Percentiles rank a stretch among this genome's conserved stretches.
phyloP scores from a whole-genome alignment of 2,329 filamentous ascomycete genomes.

The Xylaria sp. region DNA sequence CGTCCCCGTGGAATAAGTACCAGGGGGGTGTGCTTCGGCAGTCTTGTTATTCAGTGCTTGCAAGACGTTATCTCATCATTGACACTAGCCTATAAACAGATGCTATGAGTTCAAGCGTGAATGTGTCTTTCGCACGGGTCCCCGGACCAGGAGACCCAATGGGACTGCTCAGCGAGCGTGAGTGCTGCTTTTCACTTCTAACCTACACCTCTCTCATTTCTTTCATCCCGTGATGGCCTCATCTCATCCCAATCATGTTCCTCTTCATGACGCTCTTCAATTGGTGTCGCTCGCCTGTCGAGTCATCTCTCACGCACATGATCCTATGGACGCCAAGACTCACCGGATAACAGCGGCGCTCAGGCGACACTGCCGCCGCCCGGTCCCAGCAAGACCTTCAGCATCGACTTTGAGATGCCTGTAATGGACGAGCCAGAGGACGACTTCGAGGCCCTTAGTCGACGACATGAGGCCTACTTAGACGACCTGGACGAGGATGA shows the following conservation, averaged over 20 bases:
- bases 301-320: no score
- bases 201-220: background rate
- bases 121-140: slow-evolving; percentile 47
- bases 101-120: slow-evolving; percentile 50
- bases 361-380: slow-evolving; percentile 29
- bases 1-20: no score
- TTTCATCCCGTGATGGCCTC: background rate
- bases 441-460: slow-evolving; percentile 40
- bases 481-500: slow-evolving; percentile 33
- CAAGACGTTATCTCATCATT: background rate
- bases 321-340: background rate
- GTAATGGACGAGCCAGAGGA: slow-evolving; percentile 35
- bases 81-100: slow-evolving; percentile 29
- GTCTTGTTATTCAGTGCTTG: background rate
- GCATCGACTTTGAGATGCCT: slow-evolving; percentile 47
- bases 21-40: no score
- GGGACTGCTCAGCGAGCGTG: slow-evolving; percentile 36
- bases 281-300: no score
- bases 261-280: no score
- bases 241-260: background rate
- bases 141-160: slow-evolving; percentile 45
- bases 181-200: slow-evolving; percentile 22
- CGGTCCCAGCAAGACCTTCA: slow-evolving; percentile 46
- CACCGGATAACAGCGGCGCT: slow-evolving; percentile 16
- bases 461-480: slow-evolving; percentile 39